A percentile compares a stretch with the other conserved stretches of the same genome.
Conservation (phyloP, 2,329 filamentous ascomycete species). For the Neonectria faginata region DNA sequence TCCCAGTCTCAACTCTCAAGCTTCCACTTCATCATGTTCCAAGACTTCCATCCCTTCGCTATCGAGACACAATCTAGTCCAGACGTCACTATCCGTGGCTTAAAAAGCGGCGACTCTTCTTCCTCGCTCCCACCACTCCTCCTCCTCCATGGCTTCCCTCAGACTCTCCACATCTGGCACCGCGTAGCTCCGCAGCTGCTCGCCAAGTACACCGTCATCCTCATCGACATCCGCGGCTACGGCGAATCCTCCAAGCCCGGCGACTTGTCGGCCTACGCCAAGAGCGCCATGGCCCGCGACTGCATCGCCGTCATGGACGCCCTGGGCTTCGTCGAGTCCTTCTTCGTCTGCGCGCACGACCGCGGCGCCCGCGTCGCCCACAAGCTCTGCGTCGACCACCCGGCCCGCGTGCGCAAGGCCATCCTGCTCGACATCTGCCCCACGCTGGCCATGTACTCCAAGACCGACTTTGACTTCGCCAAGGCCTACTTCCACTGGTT, state of each 20-base stretch:
- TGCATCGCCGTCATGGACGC: conserved; percentile 58
- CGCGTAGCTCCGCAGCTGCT: conserved; percentile 54
- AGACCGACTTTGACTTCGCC: conserved; percentile 57
- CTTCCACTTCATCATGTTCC: conserved; percentile 50
- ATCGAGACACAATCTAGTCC: conserved; percentile 52
- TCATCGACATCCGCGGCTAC: conserved; percentile 64
- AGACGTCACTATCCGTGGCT: conserved; percentile 57
- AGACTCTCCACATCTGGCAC: conserved; percentile 66
- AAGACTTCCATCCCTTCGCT: conserved; percentile 53
- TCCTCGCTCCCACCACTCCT: conserved; percentile 56
- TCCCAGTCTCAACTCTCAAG: no score
- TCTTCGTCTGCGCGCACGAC: conserved; percentile 67
- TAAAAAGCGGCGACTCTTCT: conserved; percentile 49
- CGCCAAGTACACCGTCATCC: conserved; percentile 55
- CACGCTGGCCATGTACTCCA: conserved; percentile 64
- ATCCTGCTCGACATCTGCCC: conserved; percentile 67
- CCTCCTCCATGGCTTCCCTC: conserved; percentile 65
- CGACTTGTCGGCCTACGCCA: conserved; percentile 54
- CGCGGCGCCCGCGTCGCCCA: conserved; percentile 68
- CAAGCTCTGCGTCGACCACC: conserved; percentile 62
- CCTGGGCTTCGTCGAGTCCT: conserved; percentile 52
- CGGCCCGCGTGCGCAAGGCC: conserved; percentile 53
- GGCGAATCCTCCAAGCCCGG: conserved; percentile 61
- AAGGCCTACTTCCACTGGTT: conserved; percentile 70
- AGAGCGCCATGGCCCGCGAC: conserved; percentile 63